Evolutionary conservation across 2,329 filamentous ascomycete genomes (phyloP).

Genomic region (Elsinoe ampelina): DNA sequence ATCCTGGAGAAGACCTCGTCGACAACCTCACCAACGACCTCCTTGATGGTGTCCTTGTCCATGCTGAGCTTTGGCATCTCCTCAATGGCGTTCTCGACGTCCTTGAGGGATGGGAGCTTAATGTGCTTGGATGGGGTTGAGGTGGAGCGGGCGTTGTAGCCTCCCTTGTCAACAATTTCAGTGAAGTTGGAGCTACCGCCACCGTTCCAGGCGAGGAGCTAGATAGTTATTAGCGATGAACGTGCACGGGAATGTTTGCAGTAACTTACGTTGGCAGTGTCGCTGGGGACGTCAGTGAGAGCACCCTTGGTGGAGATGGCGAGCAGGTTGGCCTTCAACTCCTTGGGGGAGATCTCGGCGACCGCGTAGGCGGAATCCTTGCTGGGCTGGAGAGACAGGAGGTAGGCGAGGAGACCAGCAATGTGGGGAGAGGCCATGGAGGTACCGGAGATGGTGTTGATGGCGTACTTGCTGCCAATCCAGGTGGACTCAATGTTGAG

Average conservation of each 20-base stretch:
- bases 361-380: conserved; percentile 86
- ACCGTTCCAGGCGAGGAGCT: conserved; percentile 95
- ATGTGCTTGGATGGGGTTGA: conserved; percentile 20
- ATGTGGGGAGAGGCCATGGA: conserved; percentile 99
- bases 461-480: conserved; percentile 91
- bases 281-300: conserved; percentile 70
- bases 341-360: conserved; percentile 78
- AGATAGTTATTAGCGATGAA: conserved; percentile 21
- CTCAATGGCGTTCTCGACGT: conserved; percentile 41
- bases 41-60: conserved; percentile 34
- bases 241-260: neutral
- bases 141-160: conserved; percentile 50
- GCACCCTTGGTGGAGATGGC: conserved; percentile 68
- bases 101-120: conserved; percentile 28
- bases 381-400: conserved; percentile 88
- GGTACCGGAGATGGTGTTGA: conserved; percentile 98
- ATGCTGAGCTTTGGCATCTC: conserved; percentile 28
- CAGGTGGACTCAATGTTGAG: conserved; percentile 96
- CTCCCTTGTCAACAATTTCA: conserved; percentile 64
- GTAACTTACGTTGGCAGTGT: conserved; percentile 67
- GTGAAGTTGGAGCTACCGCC: conserved; percentile 88
- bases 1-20: conserved; percentile 38
- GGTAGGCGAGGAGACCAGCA: conserved; percentile 91
- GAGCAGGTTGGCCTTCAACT: conserved; percentile 86
- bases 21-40: conserved; percentile 41